Evolutionary conservation across 2,329 filamentous ascomycete genomes (phyloP), one percentile per base, ranked within the genome.

Genomic region (Clarireedia paspali): DNA sequence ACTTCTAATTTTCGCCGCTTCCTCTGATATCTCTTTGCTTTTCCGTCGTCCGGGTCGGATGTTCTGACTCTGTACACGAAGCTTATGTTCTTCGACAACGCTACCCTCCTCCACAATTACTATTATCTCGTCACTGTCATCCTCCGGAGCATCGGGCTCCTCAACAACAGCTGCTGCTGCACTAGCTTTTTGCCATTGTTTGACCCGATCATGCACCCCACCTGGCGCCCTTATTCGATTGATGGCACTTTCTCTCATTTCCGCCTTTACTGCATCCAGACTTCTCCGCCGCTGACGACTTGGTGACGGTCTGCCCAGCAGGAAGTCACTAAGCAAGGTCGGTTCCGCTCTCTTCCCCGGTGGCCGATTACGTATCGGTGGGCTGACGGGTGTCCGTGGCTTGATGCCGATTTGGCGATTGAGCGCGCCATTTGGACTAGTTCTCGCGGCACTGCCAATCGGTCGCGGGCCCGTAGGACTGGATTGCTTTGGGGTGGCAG

Each of bases 161-260:
- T 74, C 77, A 1, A 71, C 72, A 3, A 86, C 79, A 26, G 84
- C 79, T 24, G 84, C 85, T 5, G 80, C 79, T 36, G 85, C 87
- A 66, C 87, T 89, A 62, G 85, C 77, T 67, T 86, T 86, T 71
- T 96, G 90, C 91, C 91, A 96, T 71, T 85, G 81, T 63, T 85
- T 86, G 53, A 96, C 88, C 65, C 91, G 84, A 62, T 89, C 87
- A 60, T 82, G 82, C 48, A 95, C 87, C n/a, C 81, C 81, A 3
- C 80, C 79, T 0, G 82, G 87, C 66, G 74, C 81, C 71, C 75
- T 84, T 63, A 82, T 76, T 71, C 74, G 83, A 68, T 72, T 77
- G 52, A 79, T 81, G n/a, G 77, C 71, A 6, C 75, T 80, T 62
- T 76, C 64, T 72, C 74, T 66, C 71, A 75, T 66, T 67, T 80